These are phyloP conservation scores for Paramecium octaurelia DNA, from an alignment of 73 alveolate genomes.

Conservation along the genomic window DNA sequence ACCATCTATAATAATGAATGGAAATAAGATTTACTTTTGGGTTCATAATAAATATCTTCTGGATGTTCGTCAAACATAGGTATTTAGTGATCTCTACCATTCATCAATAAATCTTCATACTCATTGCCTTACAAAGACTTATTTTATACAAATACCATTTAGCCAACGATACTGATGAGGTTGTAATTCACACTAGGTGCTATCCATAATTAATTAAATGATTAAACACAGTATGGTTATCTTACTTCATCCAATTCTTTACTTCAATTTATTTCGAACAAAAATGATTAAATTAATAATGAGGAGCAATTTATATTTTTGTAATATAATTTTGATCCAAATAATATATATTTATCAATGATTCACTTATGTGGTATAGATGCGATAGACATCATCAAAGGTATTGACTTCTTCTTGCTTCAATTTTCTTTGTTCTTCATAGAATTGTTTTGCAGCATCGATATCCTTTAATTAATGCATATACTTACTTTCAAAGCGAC, in stretches of 20 bases:
- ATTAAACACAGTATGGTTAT: neutral
- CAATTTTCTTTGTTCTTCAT: slow-evolving; percentile 6
- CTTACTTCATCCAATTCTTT: neutral
- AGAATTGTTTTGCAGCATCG: slow-evolving; percentile 40
- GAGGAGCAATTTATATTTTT: neutral
- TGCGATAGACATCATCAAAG: slow-evolving; percentile 45
- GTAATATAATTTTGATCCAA: neutral
- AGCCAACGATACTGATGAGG: neutral
- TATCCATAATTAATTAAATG: neutral
- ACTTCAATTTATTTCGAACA: neutral
- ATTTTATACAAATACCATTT: neutral
- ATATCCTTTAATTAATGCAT: neutral
- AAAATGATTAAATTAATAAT: neutral
- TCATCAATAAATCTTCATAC: neutral
- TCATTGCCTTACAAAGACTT: neutral
- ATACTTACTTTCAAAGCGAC: neutral
- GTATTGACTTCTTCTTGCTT: slow-evolving; percentile 25
- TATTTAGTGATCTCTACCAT: neutral
- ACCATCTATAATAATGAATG: neutral
- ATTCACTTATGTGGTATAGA: slow-evolving; percentile 5
- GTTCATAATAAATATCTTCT: neutral
- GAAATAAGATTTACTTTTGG: neutral
- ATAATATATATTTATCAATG: neutral
- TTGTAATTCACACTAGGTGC: neutral
- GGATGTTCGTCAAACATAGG: slow-evolving; percentile 5